These are phyloP conservation scores for Phyllosticta capitalensis DNA, from an alignment of 2,329 filamentous ascomycete species.

Conservation along the genomic window DNA sequence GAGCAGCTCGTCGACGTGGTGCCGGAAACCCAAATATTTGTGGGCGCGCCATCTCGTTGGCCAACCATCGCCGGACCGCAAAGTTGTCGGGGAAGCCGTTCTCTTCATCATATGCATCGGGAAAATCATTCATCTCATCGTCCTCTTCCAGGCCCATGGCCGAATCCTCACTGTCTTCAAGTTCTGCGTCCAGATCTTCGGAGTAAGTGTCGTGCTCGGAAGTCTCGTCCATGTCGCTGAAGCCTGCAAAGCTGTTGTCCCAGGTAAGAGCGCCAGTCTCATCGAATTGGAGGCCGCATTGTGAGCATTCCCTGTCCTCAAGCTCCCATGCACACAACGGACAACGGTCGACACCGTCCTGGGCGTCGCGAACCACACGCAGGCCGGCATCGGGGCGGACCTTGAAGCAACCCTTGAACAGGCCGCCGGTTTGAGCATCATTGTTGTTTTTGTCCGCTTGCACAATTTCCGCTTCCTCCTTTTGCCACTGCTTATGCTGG, in stretches of 20 bases:
- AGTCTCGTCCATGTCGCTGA: conserved; percentile 37
- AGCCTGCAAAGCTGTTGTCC: conserved; percentile 23
- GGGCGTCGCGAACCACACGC: conserved; percentile 21
- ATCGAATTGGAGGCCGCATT: conserved; percentile 45
- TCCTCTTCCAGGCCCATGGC: conserved; percentile 13
- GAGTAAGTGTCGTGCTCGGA: conserved; percentile 23
- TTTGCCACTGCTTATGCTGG: conserved; percentile 48
- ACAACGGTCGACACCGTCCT: conserved; percentile 54
- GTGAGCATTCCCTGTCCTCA: conserved; percentile 48
- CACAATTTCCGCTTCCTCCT: conserved; percentile 50
- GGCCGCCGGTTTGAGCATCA: conserved; percentile 41
- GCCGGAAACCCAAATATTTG: conserved; percentile 17
- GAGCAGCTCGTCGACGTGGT: conserved; percentile 25
- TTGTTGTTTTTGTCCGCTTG: conserved; percentile 50
- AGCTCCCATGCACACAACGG: conserved; percentile 55
- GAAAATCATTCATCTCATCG: conserved; percentile 22
- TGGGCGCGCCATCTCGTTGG: conserved; percentile 23
- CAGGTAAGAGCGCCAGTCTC: conserved; percentile 34
- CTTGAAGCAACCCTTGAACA: conserved; percentile 55
- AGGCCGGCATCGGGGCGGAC: conserved; percentile 18
- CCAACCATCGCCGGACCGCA: conserved; percentile 13
- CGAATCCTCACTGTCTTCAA: conserved; percentile 24
- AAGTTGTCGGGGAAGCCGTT: conserved; percentile 3
- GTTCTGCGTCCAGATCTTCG: conserved; percentile 33
- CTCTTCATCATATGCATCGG: conserved; percentile 20